Evolutionary conservation across 2,329 filamentous ascomycete genomes (phyloP), one percentile per base, ranked within the genome.

Genomic region (Penicillium psychrosexuale): DNA sequence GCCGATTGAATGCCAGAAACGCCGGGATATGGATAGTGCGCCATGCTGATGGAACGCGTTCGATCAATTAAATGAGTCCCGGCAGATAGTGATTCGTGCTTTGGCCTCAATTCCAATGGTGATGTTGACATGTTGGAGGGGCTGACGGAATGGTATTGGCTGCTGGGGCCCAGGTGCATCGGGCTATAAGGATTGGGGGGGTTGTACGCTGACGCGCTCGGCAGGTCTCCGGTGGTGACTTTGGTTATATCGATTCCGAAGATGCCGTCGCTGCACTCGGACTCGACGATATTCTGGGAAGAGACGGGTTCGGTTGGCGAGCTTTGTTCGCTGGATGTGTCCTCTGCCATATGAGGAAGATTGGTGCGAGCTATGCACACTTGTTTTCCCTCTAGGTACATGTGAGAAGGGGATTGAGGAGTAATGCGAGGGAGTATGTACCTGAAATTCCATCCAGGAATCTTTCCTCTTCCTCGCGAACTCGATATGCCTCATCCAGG

Each of bases 401-500:
- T 36, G 34, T 64, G 5, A 62, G 58, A 31, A 7, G 49, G 28
- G 3, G 7, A 9, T 17, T n/a, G 30, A 5, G 13, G 27, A 8
- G 8, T 8, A 27, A 24, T 27, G 22, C 30, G 8, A 9, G 12
- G 9, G 36, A 11, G 11, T 3, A 57, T 63, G 40, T 66, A 76
- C 74, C 71, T 39, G 71, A 70, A 49, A 71, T 63, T 19, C 72
- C 72, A 11, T 71, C 66, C 17, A 71, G 48, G 43, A 69, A 75
- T 8, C 69, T 63, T 47, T 75, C 73, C 57, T 77, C 73, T 59
- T 69, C 67, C 38, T 69, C 66, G 38, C 73, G 66, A 17, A 75
- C 71, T 22, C 66, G 65, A 57, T 73, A 76, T 19, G 76, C 69
- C 59, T 77, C 75, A 38, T 76, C 73, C 31, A 77, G 53, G 24